Conservation (phyloP, 2,329 filamentous ascomycete genomes). For the Thielaviopsis euricoi region DNA sequence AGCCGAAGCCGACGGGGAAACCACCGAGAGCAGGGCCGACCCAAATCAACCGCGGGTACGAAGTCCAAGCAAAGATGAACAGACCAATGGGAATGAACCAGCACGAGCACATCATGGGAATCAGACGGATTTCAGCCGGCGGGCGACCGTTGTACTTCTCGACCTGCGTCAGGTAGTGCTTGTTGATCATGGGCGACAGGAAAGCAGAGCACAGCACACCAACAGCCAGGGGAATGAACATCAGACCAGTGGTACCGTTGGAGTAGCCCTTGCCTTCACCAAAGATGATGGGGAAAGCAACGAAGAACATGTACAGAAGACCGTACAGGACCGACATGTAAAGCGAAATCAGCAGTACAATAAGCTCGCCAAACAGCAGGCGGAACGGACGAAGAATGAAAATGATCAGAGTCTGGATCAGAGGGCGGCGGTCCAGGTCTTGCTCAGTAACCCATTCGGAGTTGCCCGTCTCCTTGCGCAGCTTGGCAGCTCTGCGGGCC, state of each 20-base stretch:
- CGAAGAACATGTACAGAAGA: constrained; percentile 61
- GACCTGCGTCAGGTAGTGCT: constrained; percentile 54
- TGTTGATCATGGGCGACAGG: constrained; percentile 61
- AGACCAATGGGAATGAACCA: constrained; percentile 50
- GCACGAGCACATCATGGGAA: constrained; percentile 68
- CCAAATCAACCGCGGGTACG: constrained; percentile 50
- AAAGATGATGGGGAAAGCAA: constrained; percentile 56
- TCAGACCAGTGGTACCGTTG: constrained; percentile 58
- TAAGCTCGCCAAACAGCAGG: constrained; percentile 67
- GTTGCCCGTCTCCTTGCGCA: constrained; percentile 53
- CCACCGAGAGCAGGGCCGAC: constrained; percentile 56
- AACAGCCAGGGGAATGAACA: constrained; percentile 72
- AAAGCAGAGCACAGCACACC: constrained; percentile 48
- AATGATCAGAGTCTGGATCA: constrained; percentile 51
- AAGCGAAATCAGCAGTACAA: constrained; percentile 66
- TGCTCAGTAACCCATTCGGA: constrained; percentile 58
- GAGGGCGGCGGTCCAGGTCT: constrained; percentile 56
- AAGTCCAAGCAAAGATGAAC: constrained; percentile 45
- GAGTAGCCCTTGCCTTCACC: constrained; percentile 64
- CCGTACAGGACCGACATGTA: constrained; percentile 78
- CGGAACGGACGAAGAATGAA: constrained; percentile 75
- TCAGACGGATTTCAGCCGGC: constrained; percentile 59
- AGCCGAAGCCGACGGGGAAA: constrained; percentile 58
- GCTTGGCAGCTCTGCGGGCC: constrained; percentile 48
- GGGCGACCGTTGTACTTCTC: constrained; percentile 51